Conservation (phyloP, 768 basidiomycete genomes). For the Strobilomyces echinocephalus region DNA sequence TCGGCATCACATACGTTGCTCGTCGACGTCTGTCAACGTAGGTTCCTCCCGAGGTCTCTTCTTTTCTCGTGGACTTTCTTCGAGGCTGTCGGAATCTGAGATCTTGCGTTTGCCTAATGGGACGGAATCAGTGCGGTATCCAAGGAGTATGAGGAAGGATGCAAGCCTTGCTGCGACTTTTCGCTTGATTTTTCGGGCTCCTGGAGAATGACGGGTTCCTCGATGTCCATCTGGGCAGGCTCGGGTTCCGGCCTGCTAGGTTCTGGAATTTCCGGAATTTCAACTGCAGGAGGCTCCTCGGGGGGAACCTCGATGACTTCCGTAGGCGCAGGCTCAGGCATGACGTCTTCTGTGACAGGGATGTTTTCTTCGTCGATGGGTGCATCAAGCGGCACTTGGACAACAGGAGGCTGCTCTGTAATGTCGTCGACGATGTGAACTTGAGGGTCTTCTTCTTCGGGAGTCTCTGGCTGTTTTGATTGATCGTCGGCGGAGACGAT, state of each 20-base stretch:
- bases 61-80: slow-evolving; percentile 25
- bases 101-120: slow-evolving; percentile 26
- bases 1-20: slow-evolving; percentile 36
- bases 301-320: slow-evolving; percentile 5
- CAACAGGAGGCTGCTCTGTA: neutral
- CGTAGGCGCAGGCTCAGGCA: neutral
- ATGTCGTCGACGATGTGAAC: neutral
- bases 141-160: neutral
- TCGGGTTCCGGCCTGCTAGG: neutral
- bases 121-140: neutral
- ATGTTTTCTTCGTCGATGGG: slow-evolving; percentile 5
- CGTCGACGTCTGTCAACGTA: slow-evolving; percentile 29
- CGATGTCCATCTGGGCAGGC: slow-evolving; percentile 9
- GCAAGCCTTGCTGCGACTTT: slow-evolving; percentile 17
- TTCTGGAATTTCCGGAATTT: neutral
- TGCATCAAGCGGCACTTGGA: neutral
- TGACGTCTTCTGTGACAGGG: slow-evolving; percentile 8
- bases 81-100: slow-evolving; percentile 18
- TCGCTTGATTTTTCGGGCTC: slow-evolving; percentile 8
- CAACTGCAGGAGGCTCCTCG: slow-evolving; percentile 10
- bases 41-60: slow-evolving; percentile 27
- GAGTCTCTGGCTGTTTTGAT: neutral
- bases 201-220: slow-evolving; percentile 7
- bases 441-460: slow-evolving; percentile 5
- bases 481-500: slow-evolving; percentile 2